A percentile compares a stretch with the other conserved stretches of the same genome.
Evolutionary conservation across 352 stramenopile species (phyloP).

Genomic region (Blastocystis sp.): DNA sequence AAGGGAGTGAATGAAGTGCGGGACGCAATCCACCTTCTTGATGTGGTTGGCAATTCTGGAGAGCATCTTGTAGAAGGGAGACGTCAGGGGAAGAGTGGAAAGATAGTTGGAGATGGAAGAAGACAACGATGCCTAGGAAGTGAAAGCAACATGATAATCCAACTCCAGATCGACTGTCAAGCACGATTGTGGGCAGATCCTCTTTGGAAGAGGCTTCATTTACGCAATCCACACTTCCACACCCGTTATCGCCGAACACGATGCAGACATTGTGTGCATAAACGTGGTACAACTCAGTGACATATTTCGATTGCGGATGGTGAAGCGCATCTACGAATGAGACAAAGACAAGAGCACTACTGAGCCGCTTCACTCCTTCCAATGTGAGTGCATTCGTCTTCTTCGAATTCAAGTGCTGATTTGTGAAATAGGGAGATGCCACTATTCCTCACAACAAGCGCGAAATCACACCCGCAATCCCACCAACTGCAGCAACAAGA

Average conservation of each 20-base stretch:
- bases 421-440: background rate
- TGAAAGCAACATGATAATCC: too few species aligned
- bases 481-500: background rate
- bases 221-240: constrained; percentile 44
- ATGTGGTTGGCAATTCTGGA: background rate
- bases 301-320: constrained; percentile 59
- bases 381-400: background rate
- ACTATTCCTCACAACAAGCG: background rate
- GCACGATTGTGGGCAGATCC: constrained; percentile 13
- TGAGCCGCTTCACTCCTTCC: background rate
- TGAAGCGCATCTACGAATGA: background rate
- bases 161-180: constrained; percentile 9
- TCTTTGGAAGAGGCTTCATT: constrained; percentile 3
- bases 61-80: background rate
- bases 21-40: background rate
- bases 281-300: constrained; percentile 24
- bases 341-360: background rate
- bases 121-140: background rate
- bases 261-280: constrained; percentile 7
- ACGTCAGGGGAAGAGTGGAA: background rate
- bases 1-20: background rate
- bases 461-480: background rate
- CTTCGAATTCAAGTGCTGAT: background rate
- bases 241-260: constrained; percentile 51
- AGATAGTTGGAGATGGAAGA: constrained; percentile 10